Evolutionary conservation across 176 grass and related monocot species (phyloP), one percentile per base, ranked within the genome.

Genomic region (Oryza australiensis): DNA sequence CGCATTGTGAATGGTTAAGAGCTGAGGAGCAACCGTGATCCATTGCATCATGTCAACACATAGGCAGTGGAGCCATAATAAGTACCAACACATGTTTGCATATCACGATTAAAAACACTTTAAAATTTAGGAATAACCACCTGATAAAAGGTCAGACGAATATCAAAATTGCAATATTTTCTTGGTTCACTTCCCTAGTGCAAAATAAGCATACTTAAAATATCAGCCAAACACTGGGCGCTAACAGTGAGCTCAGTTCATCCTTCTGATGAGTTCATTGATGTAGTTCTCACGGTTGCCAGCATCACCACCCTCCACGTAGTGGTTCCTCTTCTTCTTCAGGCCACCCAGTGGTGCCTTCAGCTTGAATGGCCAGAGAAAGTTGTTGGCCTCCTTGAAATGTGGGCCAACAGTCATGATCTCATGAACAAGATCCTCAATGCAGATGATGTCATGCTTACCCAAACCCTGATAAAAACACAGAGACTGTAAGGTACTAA

Each of bases 321-420:
- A 98, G 68, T 94, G 92, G 51, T 93, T 93, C 42, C 92, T 86
- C 88, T 98, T 98, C 86, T 91, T 98, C 87, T 98, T 91, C 53
- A 94, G 67, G 9, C 95, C 95, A 20, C 90, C 92, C 26, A 91
- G 30, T 0, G 92, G 92, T 3, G 90, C 90, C 83, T 93, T 93
- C 20, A 95, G 82, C 86, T 98, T 98, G 70, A 95, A 98, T 0
- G 95, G 95, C 90, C 88, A 98, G 0, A 98, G 84, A 79, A 98
- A 98, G 85, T 98, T 98, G 86, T 95, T 98, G 0, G 92, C 95
- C 68, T 95, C 92, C 87, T 95, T 98, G 68, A 95, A 98, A 26
- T 93, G 92, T 1, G 95, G 90, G 1, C 95, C 95, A 1, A 98
- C 92, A 46, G 88, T 91, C 82, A 98, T 42, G 34, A 98, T 91